phyloP scores from a whole-genome alignment of 441 rosid species.

The Adansonia grandidieri region DNA sequence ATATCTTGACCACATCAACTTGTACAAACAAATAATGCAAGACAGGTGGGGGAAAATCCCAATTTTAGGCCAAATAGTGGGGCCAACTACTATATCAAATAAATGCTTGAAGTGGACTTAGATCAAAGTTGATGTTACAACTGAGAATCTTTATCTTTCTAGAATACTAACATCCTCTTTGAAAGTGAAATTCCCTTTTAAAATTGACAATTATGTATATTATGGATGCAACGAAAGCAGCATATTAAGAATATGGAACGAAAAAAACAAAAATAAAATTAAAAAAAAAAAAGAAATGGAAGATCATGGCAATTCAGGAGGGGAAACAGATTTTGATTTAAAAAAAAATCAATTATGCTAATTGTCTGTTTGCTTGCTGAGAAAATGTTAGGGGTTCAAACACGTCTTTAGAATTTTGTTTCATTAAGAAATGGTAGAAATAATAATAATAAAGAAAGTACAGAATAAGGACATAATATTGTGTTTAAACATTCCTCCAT shows the following conservation, averaged over 20 bases:
- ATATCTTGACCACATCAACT: background rate
- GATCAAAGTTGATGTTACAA: constrained; percentile 1
- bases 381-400: background rate
- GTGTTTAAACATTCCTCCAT: background rate
- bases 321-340: too few species aligned
- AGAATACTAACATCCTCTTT: background rate
- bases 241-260: background rate
- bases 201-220: background rate
- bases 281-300: background rate
- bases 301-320: background rate
- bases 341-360: background rate
- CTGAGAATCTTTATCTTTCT: background rate
- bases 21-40: background rate
- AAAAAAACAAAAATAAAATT: too few species aligned
- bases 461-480: background rate
- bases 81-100: background rate
- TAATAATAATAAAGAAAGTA: background rate
- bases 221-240: background rate
- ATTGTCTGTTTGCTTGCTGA: constrained; percentile 6
- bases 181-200: background rate
- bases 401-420: background rate
- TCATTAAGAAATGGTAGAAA: background rate
- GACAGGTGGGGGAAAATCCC: background rate
- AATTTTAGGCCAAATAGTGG: constrained; percentile 8
- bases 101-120: background rate